A percentile compares a stretch with the other conserved stretches of the same genome.
These are phyloP conservation scores for Chaetomiaceae sp. DNA, from an alignment of 2,329 filamentous ascomycete species.

Conservation along the genomic window DNA sequence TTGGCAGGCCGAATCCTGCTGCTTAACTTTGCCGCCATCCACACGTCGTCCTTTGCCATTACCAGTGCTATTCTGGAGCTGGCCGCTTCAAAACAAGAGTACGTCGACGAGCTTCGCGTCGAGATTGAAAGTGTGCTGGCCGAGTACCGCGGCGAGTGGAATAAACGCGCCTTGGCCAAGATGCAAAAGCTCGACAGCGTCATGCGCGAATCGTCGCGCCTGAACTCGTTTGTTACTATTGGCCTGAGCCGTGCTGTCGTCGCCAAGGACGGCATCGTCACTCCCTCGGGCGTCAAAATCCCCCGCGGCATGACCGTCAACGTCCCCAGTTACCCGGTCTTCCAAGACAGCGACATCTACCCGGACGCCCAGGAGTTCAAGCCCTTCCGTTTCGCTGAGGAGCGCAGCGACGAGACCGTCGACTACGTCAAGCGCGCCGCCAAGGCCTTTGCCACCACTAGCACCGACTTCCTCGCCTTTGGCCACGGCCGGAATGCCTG, in stretches of 20 bases:
- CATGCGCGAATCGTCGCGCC: constrained; percentile 38
- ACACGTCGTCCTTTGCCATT: constrained; percentile 36
- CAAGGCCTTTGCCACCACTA: constrained; percentile 34
- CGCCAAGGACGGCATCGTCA: constrained; percentile 29
- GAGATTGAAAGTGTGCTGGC: constrained; percentile 37
- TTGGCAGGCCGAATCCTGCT: constrained; percentile 30
- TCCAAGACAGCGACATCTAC: constrained; percentile 28
- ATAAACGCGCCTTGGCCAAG: constrained; percentile 32
- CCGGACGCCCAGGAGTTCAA: constrained; percentile 25
- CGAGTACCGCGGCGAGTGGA: constrained; percentile 30
- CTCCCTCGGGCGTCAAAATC: constrained; percentile 34
- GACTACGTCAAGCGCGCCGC: constrained; percentile 27
- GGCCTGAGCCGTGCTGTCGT: constrained; percentile 28
- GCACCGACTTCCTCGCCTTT: constrained; percentile 33
- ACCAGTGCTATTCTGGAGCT: constrained; percentile 43
- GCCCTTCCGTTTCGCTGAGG: constrained; percentile 29
- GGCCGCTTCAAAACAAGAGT: constrained; percentile 33
- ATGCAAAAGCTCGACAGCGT: constrained; percentile 39
- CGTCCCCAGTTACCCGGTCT: constrained; percentile 31
- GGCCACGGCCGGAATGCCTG: constrained; percentile 40
- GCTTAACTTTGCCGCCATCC: constrained; percentile 37
- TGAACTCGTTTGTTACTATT: constrained; percentile 32
- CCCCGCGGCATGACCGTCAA: constrained; percentile 30
- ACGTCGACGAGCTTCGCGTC: constrained; percentile 41
- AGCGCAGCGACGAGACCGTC: constrained; percentile 23